phyloP scores from a whole-genome alignment of 495 filamentous ascomycete genomes.

The Penicilliopsis zonata region DNA sequence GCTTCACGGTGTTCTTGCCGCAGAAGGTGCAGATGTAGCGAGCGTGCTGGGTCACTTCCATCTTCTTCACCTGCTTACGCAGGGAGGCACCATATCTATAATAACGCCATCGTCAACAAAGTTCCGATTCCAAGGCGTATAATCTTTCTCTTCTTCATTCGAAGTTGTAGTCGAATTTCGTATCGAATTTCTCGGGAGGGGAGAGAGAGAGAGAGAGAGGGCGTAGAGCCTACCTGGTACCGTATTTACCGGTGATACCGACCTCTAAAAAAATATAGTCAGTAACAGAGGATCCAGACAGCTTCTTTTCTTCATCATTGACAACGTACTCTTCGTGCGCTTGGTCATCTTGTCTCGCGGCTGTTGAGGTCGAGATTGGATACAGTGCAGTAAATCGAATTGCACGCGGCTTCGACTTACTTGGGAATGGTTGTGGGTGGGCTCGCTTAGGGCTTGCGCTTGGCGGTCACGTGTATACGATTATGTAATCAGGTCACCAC shows the following conservation, averaged over 20 bases:
- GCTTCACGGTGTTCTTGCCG: conserved; percentile 90
- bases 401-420: conserved; percentile 20
- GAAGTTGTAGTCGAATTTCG: background rate
- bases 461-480: background rate
- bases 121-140: background rate
- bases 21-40: conserved; percentile 84
- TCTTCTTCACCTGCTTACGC: conserved; percentile 99
- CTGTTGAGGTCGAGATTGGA: conserved; percentile 34
- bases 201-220: conserved; percentile 1
- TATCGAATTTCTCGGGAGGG: conserved; percentile 1
- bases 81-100: conserved; percentile 95
- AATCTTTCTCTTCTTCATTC: background rate
- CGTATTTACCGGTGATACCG: conserved; percentile 69
- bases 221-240: conserved; percentile 44
- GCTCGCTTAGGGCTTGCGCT: conserved; percentile 33
- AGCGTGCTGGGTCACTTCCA: conserved; percentile 96
- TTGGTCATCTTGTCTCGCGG: conserved; percentile 72
- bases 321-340: conserved; percentile 71
- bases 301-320: background rate
- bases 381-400: conserved; percentile 30
- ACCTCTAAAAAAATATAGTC: conserved; percentile 50
- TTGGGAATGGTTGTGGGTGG: conserved; percentile 33
- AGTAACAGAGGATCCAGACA: too few relatives aligned
- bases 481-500: too few relatives aligned
- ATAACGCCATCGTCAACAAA: conserved; percentile 16